Evolutionary conservation across 768 basidiomycete genomes (phyloP).

Genomic region (Pleurotus pulmonarius): DNA sequence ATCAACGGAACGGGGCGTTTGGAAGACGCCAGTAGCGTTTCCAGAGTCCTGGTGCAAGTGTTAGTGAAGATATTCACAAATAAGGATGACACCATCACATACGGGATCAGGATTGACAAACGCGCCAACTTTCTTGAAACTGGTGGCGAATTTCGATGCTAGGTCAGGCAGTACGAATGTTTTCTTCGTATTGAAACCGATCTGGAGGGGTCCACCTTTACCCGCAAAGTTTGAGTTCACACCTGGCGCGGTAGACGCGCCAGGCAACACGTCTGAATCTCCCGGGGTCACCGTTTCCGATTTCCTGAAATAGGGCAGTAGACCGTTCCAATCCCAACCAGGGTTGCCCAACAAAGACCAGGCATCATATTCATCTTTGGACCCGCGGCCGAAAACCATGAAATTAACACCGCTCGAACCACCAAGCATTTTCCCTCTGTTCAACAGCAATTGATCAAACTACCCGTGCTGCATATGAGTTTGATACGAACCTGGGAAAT

Average conservation of each 20-base stretch:
- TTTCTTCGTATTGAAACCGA: no score
- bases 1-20: constrained; percentile 16
- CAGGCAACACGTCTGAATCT: no score
- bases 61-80: not conserved
- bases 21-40: constrained; percentile 1
- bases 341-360: constrained; percentile 6
- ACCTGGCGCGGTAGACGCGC: no score
- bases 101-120: not conserved
- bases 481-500: no score
- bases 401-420: constrained; percentile 16
- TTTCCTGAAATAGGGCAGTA: constrained; percentile 8
- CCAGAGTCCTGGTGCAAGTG: not conserved
- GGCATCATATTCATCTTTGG: constrained; percentile 15
- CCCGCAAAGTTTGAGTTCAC: no score
- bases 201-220: no score
- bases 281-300: not conserved
- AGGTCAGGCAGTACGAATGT: no score
- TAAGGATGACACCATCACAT: not conserved
- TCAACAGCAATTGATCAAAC: not conserved
- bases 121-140: not conserved
- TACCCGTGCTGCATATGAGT: no score
- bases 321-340: constrained; percentile 8
- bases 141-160: no score
- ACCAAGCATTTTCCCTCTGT: constrained; percentile 19
- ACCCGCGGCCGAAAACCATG: constrained; percentile 10